Percentiles rank a stretch among this genome's conserved stretches.
phyloP scores from a whole-genome alignment of 192 early-diverging fungal genomes.

The Coemansia sp. region DNA sequence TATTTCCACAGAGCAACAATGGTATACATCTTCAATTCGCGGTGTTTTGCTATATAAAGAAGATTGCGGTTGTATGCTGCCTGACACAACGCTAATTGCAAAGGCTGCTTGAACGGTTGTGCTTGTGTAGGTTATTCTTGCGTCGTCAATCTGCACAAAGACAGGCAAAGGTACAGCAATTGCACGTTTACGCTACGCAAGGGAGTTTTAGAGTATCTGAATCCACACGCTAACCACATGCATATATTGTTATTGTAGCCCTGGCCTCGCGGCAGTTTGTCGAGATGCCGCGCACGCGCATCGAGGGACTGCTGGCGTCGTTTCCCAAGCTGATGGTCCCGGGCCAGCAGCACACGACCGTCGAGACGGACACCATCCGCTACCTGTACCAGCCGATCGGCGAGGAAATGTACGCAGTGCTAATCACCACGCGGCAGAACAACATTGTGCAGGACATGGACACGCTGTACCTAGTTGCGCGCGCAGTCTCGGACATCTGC shows the following conservation, averaged over 20 bases:
- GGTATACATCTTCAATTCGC: too few relatives aligned
- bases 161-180: conserved; percentile 79
- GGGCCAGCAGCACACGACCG: conserved; percentile 91
- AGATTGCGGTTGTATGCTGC: too few relatives aligned
- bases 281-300: conserved; percentile 94
- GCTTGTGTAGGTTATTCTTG: too few relatives aligned
- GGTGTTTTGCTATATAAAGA: too few relatives aligned
- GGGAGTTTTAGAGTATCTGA: not conserved
- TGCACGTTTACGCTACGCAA: not conserved
- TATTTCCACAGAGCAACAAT: too few relatives aligned
- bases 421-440: conserved; percentile 94
- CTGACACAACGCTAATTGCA: too few relatives aligned
- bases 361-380: conserved; percentile 95
- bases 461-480: conserved; percentile 90
- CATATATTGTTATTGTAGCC: conserved; percentile 46
- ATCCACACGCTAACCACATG: not conserved
- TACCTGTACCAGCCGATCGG: conserved; percentile 99
- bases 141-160: too few relatives aligned
- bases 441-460: conserved; percentile 99
- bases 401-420: conserved; percentile 84
- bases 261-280: conserved; percentile 94
- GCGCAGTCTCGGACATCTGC: conserved; percentile 89
- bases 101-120: too few relatives aligned
- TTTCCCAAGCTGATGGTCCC: conserved; percentile 95
- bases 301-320: conserved; percentile 93